These are phyloP conservation scores for Verticillium tricorpus DNA, from an alignment of 2,329 filamentous ascomycete species.

Conservation along the genomic window DNA sequence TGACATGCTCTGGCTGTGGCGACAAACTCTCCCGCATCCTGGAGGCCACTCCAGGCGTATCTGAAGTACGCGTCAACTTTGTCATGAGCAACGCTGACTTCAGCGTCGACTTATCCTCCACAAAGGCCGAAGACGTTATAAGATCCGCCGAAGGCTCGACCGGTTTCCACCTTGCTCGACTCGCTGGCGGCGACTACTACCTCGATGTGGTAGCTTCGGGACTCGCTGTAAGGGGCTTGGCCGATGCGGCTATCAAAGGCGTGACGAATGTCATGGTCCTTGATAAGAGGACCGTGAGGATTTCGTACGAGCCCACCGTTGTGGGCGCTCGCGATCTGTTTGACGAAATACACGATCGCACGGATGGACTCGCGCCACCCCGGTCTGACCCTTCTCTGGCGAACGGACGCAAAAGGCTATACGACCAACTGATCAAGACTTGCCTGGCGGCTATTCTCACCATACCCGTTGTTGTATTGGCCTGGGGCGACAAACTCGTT, in stretches of 20 bases:
- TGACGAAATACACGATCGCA: constrained; percentile 8
- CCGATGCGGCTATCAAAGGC: constrained; percentile 15
- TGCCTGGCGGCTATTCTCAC: constrained; percentile 22
- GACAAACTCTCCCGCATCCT: constrained; percentile 27
- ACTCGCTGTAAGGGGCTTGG: constrained; percentile 14
- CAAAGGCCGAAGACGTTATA: constrained; percentile 21
- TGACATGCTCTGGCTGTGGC: constrained; percentile 31
- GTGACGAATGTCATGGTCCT: constrained; percentile 19
- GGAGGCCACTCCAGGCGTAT: constrained; percentile 20
- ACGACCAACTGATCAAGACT: constrained; percentile 27
- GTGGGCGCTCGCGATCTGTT: constrained; percentile 27
- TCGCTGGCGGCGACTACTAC: constrained; percentile 19
- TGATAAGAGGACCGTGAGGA: constrained; percentile 23
- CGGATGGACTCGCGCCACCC: constrained; percentile 23
- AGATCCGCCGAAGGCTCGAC: constrained; percentile 19
- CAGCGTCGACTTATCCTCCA: constrained; percentile 17
- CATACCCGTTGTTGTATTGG: constrained; percentile 26
- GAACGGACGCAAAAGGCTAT: constrained; percentile 22
- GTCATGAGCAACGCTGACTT: constrained; percentile 32
- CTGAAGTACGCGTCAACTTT: constrained; percentile 29
- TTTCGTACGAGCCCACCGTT: constrained; percentile 27
- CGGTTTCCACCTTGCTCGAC: constrained; percentile 22
- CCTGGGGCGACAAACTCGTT: constrained; percentile 22
- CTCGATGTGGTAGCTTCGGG: constrained; percentile 22
- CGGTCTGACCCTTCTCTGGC: constrained; percentile 25